A percentile compares a stretch with the other conserved stretches of the same genome.
Conservation (phyloP, 768 basidiomycete species). For the Crassisporium funariophilum region DNA sequence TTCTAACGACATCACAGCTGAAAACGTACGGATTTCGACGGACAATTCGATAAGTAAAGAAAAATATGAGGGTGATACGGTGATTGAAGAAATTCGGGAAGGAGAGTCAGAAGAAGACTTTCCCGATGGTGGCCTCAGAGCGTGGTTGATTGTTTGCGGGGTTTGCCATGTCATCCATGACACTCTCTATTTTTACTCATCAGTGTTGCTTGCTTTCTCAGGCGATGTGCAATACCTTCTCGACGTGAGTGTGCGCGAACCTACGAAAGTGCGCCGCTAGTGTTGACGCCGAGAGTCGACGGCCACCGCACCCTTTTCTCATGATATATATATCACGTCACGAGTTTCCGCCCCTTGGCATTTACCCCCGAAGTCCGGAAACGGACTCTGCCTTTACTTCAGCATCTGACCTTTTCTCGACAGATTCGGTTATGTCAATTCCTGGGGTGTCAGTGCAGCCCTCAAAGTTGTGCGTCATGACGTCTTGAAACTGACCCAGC, state of each 20-base stretch:
- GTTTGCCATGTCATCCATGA: conserved; percentile 28
- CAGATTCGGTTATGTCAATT: conserved; percentile 71
- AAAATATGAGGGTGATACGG: conserved; percentile 10
- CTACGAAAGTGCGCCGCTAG: too few species aligned
- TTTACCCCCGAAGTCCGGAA: too few species aligned
- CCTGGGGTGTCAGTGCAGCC: conserved; percentile 63
- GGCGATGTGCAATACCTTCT: conserved; percentile 49
- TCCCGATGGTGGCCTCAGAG: conserved; percentile 46
- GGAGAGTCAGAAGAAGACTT: conserved; percentile 28
- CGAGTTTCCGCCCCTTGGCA: too few species aligned
- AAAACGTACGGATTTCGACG: conserved; percentile 6
- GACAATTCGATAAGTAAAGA: conserved; percentile 9
- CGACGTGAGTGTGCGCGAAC: conserved; percentile 39
- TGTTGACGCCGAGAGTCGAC: too few species aligned
- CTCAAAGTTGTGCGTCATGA: background rate
- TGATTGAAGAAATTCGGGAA: background rate
- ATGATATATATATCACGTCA: too few species aligned
- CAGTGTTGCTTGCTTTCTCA: conserved; percentile 12
- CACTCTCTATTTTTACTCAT: background rate
- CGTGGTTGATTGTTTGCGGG: conserved; percentile 47
- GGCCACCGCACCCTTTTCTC: too few species aligned
- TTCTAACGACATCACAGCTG: conserved; percentile 14
- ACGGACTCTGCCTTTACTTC: too few species aligned
- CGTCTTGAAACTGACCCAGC: background rate
- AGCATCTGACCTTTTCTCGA: too few species aligned